Evolutionary conservation across 306 rosid genomes (phyloP).

Genomic region (Vicia faba): DNA sequence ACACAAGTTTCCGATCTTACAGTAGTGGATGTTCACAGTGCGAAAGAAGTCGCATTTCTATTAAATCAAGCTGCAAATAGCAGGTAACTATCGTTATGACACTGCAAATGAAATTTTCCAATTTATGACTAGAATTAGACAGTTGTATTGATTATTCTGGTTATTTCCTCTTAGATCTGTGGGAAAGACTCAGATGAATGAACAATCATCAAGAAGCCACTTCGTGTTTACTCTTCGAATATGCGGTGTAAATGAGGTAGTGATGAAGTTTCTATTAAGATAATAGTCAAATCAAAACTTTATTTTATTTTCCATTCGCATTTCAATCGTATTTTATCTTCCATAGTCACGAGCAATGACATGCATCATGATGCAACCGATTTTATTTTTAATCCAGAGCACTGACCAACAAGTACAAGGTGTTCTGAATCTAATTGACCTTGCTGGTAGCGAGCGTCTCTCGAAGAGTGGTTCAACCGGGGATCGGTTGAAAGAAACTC

Average conservation of each 20-base stretch:
- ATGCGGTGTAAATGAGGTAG: conserved; percentile 93
- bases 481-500: conserved; percentile 92
- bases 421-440: conserved; percentile 89
- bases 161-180: conserved; percentile 63
- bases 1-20: conserved; percentile 90
- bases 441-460: conserved; percentile 99
- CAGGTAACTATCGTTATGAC: conserved; percentile 58
- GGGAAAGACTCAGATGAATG: conserved; percentile 98
- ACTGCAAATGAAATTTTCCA: conserved; percentile 1
- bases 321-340: conserved; percentile 21
- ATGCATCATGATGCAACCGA: conserved; percentile 15
- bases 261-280: conserved; percentile 21
- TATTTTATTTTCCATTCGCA: conserved; percentile 13
- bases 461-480: conserved; percentile 96
- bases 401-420: conserved; percentile 99
- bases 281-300: conserved; percentile 16
- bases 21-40: conserved; percentile 85
- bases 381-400: conserved; percentile 55
- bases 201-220: conserved; percentile 96
- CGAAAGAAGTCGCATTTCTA: conserved; percentile 85
- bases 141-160: conserved; percentile 19
- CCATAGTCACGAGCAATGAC: background rate
- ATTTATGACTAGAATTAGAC: background rate
- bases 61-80: conserved; percentile 83
- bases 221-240: conserved; percentile 95